phyloP scores from a whole-genome alignment of 169 alveolate species.

The Theileria sp. region DNA sequence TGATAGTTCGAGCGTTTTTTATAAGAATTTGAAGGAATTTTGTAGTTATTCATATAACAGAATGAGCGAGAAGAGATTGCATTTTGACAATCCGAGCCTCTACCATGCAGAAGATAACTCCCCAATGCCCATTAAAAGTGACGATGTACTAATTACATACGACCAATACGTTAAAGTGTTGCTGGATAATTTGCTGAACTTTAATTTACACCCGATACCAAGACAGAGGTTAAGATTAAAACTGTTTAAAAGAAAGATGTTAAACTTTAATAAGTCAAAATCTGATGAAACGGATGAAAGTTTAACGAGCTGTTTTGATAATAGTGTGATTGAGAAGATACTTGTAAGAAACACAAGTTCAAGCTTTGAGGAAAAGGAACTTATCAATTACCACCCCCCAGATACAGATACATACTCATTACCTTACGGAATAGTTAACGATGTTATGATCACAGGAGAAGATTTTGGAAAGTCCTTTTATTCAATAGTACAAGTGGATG shows the following conservation, averaged over 20 bases:
- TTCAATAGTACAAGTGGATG: constrained; percentile 71
- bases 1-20: neutral
- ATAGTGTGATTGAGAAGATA: constrained; percentile 30
- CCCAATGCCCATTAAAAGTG: neutral
- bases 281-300: neutral
- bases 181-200: constrained; percentile 36
- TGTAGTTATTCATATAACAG: constrained; percentile 1
- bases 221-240: constrained; percentile 57
- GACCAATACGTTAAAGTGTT: constrained; percentile 52
- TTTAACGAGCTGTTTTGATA: neutral
- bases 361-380: constrained; percentile 33
- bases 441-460: constrained; percentile 61
- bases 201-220: constrained; percentile 37
- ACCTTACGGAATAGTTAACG: constrained; percentile 63
- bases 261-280: neutral
- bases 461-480: constrained; percentile 64
- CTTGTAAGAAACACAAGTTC: constrained; percentile 38
- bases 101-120: neutral
- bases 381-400: neutral
- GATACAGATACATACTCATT: neutral
- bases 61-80: neutral
- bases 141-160: constrained; percentile 24
- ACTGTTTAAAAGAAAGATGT: constrained; percentile 36
- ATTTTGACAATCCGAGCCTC: neutral
- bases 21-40: neutral